A percentile compares a stretch with the other conserved stretches of the same genome.
phyloP scores from a whole-genome alignment of 768 basidiomycete species.

The Suillus plorans region DNA sequence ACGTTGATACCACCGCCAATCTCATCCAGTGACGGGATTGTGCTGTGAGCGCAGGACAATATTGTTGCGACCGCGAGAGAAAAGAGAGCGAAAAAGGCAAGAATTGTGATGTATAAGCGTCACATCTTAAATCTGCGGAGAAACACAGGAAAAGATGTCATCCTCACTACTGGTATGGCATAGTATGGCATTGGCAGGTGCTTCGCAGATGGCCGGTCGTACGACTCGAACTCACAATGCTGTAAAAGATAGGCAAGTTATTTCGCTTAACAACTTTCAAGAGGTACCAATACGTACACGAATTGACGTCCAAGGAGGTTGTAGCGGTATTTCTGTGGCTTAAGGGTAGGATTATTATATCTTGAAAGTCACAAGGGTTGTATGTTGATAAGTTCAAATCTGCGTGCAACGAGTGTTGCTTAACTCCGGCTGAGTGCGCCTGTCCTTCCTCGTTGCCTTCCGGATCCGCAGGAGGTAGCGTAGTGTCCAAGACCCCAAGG shows the following conservation, averaged over 20 bases:
- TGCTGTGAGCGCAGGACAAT: slow-evolving; percentile 31
- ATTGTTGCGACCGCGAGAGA: slow-evolving; percentile 16
- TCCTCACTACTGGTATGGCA: not conserved
- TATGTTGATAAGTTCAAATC: not conserved
- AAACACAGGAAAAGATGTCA: slow-evolving; percentile 37
- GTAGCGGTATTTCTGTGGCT: not conserved
- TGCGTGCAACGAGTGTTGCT: not conserved
- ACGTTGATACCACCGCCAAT: slow-evolving; percentile 52
- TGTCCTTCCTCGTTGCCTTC: not conserved
- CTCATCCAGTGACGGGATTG: slow-evolving; percentile 51
- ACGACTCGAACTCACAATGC: not conserved
- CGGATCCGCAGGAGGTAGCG: not conserved
- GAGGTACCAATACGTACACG: not conserved
- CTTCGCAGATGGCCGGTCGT: not conserved
- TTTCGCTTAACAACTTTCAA: not conserved
- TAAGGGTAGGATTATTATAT: not conserved
- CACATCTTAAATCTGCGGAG: not conserved
- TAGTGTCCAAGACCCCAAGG: not conserved
- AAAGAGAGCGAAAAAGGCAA: slow-evolving; percentile 13
- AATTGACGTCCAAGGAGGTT: not conserved
- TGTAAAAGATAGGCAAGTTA: not conserved
- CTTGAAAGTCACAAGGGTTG: not conserved
- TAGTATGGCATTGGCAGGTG: not conserved
- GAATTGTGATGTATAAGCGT: slow-evolving; percentile 3
- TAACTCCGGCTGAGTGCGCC: not conserved